phyloP scores from a whole-genome alignment of 805 yeast species.

The Pichia cephalocereana region DNA sequence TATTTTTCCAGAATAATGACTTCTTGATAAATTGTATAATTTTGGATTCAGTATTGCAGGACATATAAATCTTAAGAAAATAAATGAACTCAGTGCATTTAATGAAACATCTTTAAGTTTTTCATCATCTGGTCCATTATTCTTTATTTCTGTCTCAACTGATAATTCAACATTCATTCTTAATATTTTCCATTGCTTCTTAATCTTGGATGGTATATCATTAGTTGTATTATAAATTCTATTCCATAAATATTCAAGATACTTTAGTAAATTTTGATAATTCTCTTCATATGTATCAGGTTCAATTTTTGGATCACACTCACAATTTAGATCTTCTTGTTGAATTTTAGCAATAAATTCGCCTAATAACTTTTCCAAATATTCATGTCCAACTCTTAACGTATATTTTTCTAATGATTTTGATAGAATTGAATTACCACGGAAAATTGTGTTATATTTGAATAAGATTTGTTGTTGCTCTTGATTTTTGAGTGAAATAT shows the following conservation, averaged over 20 bases:
- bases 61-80: constrained; percentile 77
- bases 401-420: constrained; percentile 73
- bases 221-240: constrained; percentile 56
- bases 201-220: constrained; percentile 64
- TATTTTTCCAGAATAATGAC: constrained; percentile 60
- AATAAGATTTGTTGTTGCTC: background rate
- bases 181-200: constrained; percentile 51
- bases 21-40: constrained; percentile 59
- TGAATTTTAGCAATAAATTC: constrained; percentile 48
- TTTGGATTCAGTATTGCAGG: constrained; percentile 92
- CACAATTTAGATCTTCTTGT: constrained; percentile 49
- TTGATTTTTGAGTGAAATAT: background rate
- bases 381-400: constrained; percentile 69
- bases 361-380: constrained; percentile 64
- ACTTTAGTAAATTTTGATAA: constrained; percentile 28
- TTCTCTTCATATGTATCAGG: constrained; percentile 28
- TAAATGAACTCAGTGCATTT: constrained; percentile 73
- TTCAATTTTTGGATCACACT: constrained; percentile 64
- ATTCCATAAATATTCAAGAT: constrained; percentile 55
- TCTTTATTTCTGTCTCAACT: constrained; percentile 16
- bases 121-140: constrained; percentile 37
- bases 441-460: constrained; percentile 46
- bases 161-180: constrained; percentile 57
- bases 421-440: constrained; percentile 80
- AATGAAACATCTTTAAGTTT: constrained; percentile 32